A percentile compares a stretch with the other conserved stretches of the same genome.
phyloP scores from a whole-genome alignment of 495 filamentous ascomycete species.

The Sordaria brevicollis region DNA sequence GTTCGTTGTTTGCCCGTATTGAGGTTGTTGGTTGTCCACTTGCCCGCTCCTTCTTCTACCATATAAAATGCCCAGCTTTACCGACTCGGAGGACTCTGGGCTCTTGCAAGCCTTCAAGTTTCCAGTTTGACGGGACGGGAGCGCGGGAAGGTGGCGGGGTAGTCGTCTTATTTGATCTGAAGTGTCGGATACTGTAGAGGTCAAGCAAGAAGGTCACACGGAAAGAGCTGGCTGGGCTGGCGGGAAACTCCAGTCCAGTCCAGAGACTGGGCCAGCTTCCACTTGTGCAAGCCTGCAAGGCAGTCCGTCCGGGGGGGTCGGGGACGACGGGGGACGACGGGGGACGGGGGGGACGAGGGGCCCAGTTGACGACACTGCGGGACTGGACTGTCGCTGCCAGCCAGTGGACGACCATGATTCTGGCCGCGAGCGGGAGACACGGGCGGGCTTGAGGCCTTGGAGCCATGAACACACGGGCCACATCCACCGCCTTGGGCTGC shows the following conservation, averaged over 20 bases:
- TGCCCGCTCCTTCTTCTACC: no score
- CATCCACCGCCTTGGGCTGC: not conserved
- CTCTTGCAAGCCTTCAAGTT: not conserved
- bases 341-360: no score
- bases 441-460: no score
- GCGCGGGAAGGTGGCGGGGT: conserved; percentile 8
- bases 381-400: not conserved
- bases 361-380: not conserved
- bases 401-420: not conserved
- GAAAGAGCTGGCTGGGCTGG: not conserved
- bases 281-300: no score
- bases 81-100: not conserved
- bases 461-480: not conserved
- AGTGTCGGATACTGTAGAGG: conserved; percentile 6
- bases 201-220: not conserved
- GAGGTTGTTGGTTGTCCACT: conserved; percentile 2
- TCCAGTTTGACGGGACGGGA: not conserved
- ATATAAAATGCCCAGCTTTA: not conserved
- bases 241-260: not conserved
- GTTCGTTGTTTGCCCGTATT: conserved; percentile 4
- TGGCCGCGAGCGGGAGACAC: not conserved
- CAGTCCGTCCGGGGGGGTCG: not conserved
- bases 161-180: conserved; percentile 9
- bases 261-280: not conserved
- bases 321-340: not conserved